A percentile compares a stretch with the other conserved stretches of the same genome.
Evolutionary conservation across 2,329 filamentous ascomycete genomes (phyloP).

Genomic region (Celoporthe dispersa): DNA sequence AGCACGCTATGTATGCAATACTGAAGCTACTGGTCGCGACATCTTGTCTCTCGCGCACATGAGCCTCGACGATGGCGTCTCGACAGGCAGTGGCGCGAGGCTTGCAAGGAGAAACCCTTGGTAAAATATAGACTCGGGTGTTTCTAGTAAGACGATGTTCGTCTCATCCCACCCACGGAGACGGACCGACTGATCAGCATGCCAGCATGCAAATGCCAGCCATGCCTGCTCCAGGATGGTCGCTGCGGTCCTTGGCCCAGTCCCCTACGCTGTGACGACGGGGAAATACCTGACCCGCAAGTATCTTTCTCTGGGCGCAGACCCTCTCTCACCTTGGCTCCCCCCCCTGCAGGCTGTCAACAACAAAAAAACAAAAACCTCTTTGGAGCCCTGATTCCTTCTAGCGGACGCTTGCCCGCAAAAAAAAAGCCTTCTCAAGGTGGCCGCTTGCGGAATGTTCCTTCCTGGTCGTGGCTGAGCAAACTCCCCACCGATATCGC

Average conservation of each 20-base stretch:
- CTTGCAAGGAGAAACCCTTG: neutral
- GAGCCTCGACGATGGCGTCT: conserved; percentile 67
- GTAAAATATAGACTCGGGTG: neutral
- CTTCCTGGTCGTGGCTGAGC: conserved; percentile 1
- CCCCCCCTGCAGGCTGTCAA: neutral
- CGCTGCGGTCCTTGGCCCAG: neutral
- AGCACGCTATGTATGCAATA: neutral
- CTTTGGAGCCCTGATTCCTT: neutral
- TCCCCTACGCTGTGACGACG: neutral
- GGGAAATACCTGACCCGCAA: conserved; percentile 1
- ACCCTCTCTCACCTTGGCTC: neutral
- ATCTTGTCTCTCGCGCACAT: conserved; percentile 63
- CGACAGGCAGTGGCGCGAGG: conserved; percentile 51
- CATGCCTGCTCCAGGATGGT: conserved; percentile 8
- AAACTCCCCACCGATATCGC: neutral
- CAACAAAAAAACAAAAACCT: no score
- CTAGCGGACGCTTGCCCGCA: neutral
- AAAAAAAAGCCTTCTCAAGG: neutral
- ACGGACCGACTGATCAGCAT: conserved; percentile 7
- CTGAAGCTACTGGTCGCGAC: neutral
- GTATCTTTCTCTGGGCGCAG: neutral
- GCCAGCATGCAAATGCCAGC: conserved; percentile 8
- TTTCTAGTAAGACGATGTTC: neutral
- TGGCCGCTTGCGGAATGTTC: neutral
- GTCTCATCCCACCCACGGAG: neutral